These are phyloP conservation scores for Penicillium paneum DNA, from an alignment of 2,329 filamentous ascomycete genomes.

Conservation along the genomic window DNA sequence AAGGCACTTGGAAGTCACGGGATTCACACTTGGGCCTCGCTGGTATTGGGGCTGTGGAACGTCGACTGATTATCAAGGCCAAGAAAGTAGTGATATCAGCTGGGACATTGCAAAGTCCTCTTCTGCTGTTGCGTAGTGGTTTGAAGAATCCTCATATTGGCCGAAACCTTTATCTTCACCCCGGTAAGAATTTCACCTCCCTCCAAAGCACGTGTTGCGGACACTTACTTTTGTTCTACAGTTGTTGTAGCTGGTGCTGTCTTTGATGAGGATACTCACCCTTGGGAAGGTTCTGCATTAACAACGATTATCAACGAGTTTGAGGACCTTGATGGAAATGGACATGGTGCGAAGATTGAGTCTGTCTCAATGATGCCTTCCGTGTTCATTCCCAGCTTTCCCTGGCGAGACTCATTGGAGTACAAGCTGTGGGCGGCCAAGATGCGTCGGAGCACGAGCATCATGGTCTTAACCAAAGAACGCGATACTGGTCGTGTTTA, in stretches of 20 bases:
- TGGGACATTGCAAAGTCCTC: conserved; percentile 72
- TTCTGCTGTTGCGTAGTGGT: conserved; percentile 74
- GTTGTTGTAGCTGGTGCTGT: conserved; percentile 51
- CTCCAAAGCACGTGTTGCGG: no score
- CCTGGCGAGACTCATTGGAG: conserved; percentile 66
- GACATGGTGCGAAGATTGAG: conserved; percentile 82
- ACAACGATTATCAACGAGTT: conserved; percentile 74
- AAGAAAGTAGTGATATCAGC: conserved; percentile 76
- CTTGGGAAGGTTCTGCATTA: conserved; percentile 75
- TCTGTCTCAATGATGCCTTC: conserved; percentile 71
- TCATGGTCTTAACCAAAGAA: conserved; percentile 73
- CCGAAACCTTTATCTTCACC: conserved; percentile 77
- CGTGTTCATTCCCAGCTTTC: conserved; percentile 58
- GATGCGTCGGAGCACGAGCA: conserved; percentile 66
- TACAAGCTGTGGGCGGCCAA: conserved; percentile 70
- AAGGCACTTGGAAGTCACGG: conserved; percentile 71
- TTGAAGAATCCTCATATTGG: conserved; percentile 80
- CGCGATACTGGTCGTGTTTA: conserved; percentile 72
- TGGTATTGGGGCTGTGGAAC: conserved; percentile 50
- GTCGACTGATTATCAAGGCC: conserved; percentile 69
- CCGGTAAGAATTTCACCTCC: conserved; percentile 53
- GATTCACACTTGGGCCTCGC: conserved; percentile 60
- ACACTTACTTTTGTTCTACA: conserved; percentile 9
- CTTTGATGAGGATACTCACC: conserved; percentile 68
- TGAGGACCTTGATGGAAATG: conserved; percentile 74